These are phyloP conservation scores for Lolium multiflorum DNA, from an alignment of 176 grass and related monocot species.

Conservation along the genomic window DNA sequence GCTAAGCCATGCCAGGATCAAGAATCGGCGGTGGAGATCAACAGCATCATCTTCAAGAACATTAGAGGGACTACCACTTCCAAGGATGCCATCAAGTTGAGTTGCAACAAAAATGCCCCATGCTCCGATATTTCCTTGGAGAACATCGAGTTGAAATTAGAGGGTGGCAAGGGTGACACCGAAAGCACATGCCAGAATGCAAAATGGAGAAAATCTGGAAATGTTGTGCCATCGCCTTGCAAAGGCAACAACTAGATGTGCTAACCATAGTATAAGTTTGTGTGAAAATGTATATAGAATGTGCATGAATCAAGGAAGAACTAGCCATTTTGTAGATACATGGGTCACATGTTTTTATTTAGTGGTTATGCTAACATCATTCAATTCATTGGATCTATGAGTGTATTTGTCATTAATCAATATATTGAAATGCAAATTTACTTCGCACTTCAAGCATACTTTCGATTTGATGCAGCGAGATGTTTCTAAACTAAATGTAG, in stretches of 20 bases:
- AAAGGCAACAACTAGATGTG: background rate
- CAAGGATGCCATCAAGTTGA: background rate
- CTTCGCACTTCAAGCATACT: background rate
- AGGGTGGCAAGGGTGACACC: background rate
- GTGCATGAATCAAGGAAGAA: background rate
- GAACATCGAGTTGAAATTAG: background rate
- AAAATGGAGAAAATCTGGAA: background rate
- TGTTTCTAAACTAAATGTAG: too few relatives aligned
- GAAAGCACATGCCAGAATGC: background rate
- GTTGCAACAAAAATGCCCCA: background rate
- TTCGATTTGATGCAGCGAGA: too few relatives aligned
- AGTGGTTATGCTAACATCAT: background rate
- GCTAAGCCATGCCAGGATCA: background rate
- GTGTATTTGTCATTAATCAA: background rate
- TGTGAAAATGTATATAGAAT: background rate
- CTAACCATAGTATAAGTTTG: background rate
- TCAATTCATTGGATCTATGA: background rate
- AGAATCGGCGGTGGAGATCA: background rate
- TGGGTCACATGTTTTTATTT: background rate
- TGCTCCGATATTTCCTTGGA: background rate
- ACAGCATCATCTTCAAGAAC: background rate
- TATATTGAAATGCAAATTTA: background rate
- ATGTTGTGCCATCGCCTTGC: background rate
- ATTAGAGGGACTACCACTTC: constrained; percentile 3
- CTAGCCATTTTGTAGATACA: background rate